A percentile compares a stretch with the other conserved stretches of the same genome.
Evolutionary conservation across 148 eudicot genomes (phyloP).

Genomic region (Heliamphora exappendiculata): DNA sequence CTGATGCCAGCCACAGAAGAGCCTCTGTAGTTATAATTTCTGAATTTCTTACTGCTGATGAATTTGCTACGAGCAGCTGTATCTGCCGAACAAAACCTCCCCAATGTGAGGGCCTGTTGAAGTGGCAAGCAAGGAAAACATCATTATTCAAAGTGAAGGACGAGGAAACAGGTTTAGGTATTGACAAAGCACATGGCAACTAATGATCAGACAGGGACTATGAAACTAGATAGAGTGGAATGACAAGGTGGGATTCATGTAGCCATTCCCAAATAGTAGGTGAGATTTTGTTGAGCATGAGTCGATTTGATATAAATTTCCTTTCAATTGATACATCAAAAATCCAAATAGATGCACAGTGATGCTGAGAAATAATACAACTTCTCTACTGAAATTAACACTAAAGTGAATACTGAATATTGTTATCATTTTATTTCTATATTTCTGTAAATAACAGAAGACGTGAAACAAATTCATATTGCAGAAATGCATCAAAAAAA

Average conservation of each 20-base stretch:
- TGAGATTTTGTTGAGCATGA: neutral
- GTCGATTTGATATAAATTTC: neutral
- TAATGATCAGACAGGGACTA: neutral
- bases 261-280: neutral
- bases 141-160: neutral
- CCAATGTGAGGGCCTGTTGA: conserved; percentile 67
- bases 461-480: neutral
- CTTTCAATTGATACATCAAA: neutral
- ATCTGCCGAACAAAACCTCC: conserved; percentile 46
- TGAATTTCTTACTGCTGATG: conserved; percentile 52
- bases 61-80: conserved; percentile 53
- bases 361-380: neutral
- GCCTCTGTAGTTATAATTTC: conserved; percentile 40
- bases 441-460: neutral
- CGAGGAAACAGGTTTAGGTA: conserved; percentile 1
- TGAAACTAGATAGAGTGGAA: neutral
- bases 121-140: neutral
- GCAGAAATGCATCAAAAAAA: neutral
- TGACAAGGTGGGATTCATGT: neutral
- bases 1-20: conserved; percentile 40
- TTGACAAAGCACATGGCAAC: neutral
- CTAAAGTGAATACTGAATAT: neutral
- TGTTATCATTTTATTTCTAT: neutral
- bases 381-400: neutral
- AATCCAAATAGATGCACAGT: neutral